Conservation (phyloP, 2,329 filamentous ascomycete genomes). For the Zelopaecilomyces penicillatus region DNA sequence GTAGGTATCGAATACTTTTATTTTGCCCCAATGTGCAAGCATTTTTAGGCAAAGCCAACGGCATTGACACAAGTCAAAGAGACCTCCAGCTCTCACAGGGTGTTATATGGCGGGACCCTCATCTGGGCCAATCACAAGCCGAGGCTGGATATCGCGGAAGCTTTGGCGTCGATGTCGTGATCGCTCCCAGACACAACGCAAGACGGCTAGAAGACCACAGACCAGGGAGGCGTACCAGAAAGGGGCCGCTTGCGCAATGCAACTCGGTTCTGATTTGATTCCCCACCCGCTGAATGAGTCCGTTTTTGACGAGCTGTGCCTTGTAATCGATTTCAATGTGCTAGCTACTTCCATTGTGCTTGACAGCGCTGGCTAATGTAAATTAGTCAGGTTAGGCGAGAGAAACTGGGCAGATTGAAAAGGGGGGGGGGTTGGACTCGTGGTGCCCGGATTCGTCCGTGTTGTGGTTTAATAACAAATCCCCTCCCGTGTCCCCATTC, state of each 20-base stretch:
- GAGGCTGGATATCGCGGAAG: conserved; percentile 33
- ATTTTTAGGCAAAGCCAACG: no score
- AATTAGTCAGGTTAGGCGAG: no score
- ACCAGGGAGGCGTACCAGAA: conserved; percentile 19
- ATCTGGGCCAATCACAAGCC: conserved; percentile 27
- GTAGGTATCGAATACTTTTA: conserved; percentile 5
- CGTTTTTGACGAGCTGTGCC: no score
- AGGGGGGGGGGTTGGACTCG: no score
- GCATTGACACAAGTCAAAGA: neutral
- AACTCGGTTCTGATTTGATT: neutral
- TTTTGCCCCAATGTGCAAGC: neutral
- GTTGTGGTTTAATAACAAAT: no score
- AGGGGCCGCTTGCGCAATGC: conserved; percentile 27
- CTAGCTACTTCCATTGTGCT: no score
- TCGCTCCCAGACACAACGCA: conserved; percentile 29
- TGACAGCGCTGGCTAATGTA: no score
- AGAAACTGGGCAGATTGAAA: no score
- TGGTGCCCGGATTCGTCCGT: no score
- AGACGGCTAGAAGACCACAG: conserved; percentile 3
- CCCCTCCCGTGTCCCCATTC: no score
- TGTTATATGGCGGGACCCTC: conserved; percentile 1
- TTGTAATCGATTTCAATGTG: no score
- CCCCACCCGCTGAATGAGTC: no score
- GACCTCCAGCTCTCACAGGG: neutral
- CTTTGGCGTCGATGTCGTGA: conserved; percentile 46